phyloP scores from a whole-genome alignment of 352 stramenopile genomes.

The Phytophthora nicotianae region DNA sequence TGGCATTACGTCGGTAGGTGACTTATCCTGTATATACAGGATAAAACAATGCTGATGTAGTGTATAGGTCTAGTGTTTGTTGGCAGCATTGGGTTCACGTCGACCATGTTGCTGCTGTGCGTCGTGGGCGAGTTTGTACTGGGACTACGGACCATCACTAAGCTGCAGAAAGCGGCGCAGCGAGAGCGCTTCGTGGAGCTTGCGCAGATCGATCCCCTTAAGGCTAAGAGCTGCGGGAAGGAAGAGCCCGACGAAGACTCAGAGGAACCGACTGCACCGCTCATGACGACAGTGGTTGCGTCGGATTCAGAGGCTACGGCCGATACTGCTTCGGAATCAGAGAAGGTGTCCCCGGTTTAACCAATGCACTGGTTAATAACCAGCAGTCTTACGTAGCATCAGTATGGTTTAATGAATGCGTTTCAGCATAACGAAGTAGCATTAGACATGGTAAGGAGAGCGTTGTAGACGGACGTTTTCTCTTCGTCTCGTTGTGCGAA shows the following conservation, averaged over 20 bases:
- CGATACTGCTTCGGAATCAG: constrained; percentile 4
- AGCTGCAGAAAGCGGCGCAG: constrained; percentile 37
- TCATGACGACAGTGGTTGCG: constrained; percentile 21
- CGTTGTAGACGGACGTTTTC: too few species aligned
- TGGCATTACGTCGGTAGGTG: constrained; percentile 47
- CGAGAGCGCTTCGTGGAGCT: constrained; percentile 45
- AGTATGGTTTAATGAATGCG: constrained; percentile 20
- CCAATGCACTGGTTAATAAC: too few species aligned
- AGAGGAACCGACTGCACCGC: constrained; percentile 21
- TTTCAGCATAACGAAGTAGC: too few species aligned
- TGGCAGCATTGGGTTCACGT: constrained; percentile 49
- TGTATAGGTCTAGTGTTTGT: constrained; percentile 45
- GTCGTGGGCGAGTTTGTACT: constrained; percentile 55
- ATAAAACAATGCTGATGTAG: background rate
- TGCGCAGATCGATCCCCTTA: constrained; percentile 35
- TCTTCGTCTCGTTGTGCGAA: background rate
- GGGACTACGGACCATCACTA: constrained; percentile 46
- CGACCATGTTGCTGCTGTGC: constrained; percentile 44
- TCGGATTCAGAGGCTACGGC: background rate
- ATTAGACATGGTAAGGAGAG: too few species aligned
- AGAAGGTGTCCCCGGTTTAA: background rate
- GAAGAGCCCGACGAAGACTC: constrained; percentile 13
- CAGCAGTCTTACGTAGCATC: constrained; percentile 6
- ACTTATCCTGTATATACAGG: background rate
- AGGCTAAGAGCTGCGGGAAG: constrained; percentile 6